Evolutionary conservation across 2,329 filamentous ascomycete genomes (phyloP).

Genomic region (Diaporthe citrichinensis): DNA sequence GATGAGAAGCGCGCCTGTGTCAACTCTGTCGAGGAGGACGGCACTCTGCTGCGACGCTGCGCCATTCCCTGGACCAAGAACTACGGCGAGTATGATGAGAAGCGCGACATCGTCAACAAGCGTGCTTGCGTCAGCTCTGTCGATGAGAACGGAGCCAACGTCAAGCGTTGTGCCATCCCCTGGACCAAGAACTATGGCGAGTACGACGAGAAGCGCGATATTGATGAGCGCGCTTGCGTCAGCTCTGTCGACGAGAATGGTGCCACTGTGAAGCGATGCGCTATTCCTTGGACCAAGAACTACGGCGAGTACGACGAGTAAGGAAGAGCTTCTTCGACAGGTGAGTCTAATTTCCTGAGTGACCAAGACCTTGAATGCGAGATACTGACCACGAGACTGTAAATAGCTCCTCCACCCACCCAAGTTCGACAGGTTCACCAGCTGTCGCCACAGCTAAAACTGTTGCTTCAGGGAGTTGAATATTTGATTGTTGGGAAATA

Average conservation of each 20-base stretch:
- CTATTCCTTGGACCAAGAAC: not conserved
- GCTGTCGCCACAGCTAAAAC: not conserved
- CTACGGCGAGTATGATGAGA: not conserved
- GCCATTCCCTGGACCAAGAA: not conserved
- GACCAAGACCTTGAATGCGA: not conserved
- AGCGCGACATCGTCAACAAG: not conserved
- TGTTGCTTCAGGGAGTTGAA: not conserved
- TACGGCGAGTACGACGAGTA: not conserved
- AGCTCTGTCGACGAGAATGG: not conserved
- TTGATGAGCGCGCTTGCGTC: not conserved
- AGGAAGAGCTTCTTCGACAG: not conserved
- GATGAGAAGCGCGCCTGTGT: not conserved
- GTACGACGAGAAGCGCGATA: not conserved
- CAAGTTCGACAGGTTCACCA: not conserved
- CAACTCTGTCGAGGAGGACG: not conserved
- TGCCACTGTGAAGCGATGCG: not conserved
- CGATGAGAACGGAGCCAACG: not conserved
- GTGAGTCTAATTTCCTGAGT: not conserved
- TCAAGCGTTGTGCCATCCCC: not conserved
- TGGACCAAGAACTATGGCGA: constrained; percentile 5
- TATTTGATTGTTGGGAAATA: not conserved
- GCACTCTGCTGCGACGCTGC: not conserved
- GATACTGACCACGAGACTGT: not conserved
- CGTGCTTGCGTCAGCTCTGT: not conserved
- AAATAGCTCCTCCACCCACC: not conserved